Evolutionary conservation across 2,329 filamentous ascomycete species (phyloP).

Genomic region (Xylariales sp.): DNA sequence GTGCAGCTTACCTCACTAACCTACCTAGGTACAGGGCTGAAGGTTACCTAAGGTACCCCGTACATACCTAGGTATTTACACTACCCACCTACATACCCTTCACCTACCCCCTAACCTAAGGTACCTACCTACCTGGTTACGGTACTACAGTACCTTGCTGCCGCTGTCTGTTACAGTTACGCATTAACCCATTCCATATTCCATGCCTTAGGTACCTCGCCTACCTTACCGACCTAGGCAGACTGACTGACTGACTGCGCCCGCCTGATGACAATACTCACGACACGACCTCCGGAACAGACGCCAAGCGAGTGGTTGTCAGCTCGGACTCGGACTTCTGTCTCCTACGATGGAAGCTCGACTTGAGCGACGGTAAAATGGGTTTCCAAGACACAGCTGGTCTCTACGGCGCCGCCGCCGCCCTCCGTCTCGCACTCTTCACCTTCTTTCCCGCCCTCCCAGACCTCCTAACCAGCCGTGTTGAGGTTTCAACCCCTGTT

Average conservation of each 20-base stretch:
- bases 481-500: conserved; percentile 96
- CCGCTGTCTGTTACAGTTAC: no score
- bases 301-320: conserved; percentile 5
- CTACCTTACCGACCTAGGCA: no score
- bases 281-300: neutral
- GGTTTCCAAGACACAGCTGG: conserved; percentile 60
- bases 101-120: no score
- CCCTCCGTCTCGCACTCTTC: conserved; percentile 83
- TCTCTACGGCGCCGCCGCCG: conserved; percentile 80
- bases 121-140: no score
- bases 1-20: conserved; percentile 6
- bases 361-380: conserved; percentile 52
- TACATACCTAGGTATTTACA: conserved; percentile 1
- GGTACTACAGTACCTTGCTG: no score
- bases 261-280: conserved; percentile 1
- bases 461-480: conserved; percentile 86
- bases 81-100: no score
- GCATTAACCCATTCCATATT: neutral
- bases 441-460: conserved; percentile 84
- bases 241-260: conserved; percentile 13
- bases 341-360: conserved; percentile 48
- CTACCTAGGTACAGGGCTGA: neutral
- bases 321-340: conserved; percentile 20
- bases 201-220: no score
- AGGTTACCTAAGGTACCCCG: neutral